Conservation (phyloP, 164 flowering plant species). For the Sedum album region DNA sequence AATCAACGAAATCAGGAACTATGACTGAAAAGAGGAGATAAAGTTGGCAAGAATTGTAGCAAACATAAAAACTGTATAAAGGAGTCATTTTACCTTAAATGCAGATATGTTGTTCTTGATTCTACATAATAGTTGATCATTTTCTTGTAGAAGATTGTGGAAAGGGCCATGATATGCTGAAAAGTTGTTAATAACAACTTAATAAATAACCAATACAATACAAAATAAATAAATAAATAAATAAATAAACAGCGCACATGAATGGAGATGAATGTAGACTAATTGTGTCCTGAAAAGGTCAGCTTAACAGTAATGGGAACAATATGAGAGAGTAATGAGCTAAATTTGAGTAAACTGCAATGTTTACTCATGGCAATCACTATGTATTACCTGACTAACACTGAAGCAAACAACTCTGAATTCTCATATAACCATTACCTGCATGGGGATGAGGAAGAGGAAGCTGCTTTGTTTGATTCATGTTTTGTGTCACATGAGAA, state of each 20-base stretch:
- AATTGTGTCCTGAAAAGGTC: not conserved
- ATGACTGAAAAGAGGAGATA: not conserved
- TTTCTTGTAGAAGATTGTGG: not conserved
- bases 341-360: not conserved
- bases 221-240: not conserved
- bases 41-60: not conserved
- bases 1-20: not conserved
- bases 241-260: not conserved
- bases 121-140: not conserved
- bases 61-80: not conserved
- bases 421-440: not conserved
- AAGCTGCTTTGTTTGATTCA: not conserved
- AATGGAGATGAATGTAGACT: not conserved
- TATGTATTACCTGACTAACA: not conserved
- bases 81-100: not conserved
- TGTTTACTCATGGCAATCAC: not conserved
- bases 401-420: not conserved
- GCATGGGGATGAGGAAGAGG: too few relatives aligned
- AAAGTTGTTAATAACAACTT: not conserved
- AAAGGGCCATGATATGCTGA: constrained; percentile 1
- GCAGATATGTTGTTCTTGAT: not conserved
- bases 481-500: not conserved
- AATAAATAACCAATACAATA: not conserved
- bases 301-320: not conserved
- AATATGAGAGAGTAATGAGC: not conserved